Evolutionary conservation across 225 moss, liverwort and hornwort species (phyloP), one percentile per base, ranked within the genome.

Genomic region (Lunularia cruciata): DNA sequence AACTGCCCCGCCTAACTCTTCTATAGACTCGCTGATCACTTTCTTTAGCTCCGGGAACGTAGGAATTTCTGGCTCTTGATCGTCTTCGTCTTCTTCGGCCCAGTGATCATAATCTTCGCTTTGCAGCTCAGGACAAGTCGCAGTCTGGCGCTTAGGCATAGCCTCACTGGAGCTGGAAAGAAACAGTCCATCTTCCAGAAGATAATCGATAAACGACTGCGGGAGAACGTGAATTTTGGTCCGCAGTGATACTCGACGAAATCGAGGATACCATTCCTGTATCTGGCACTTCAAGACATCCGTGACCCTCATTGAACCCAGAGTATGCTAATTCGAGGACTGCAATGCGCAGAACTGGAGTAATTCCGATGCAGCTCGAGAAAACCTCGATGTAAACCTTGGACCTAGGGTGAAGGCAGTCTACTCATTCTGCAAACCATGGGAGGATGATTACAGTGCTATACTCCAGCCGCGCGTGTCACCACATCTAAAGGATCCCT

Each of bases 201-300:
- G 86, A 73, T 83, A 93, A 39, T 79, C 81, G 49, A 98, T 85
- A 25, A 89, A 98, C 2, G 78, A 78, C 76, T 88, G 86, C n/a
- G 93, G 93, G 9, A 98, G 70, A 52, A 54, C 69, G 69, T 87
- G 85, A 8, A 93, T 74, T 19, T 57, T 72, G 11, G 93, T 93
- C 57, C 82, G 78, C 3, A 91, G 67, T 3, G 93, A 88, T 0
- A 60, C 75, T 2, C 73, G 69, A 34, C 93, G 87, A 46, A 98
- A 93, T 70, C 68, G 84, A 46, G 89, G 88, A 52, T 93, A 98
- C 98, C 98, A 98, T 52, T 91, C 91, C 62, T 98, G 89, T 33
- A 98, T 93, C 73, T 91, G 89, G 52, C 91, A 98, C 69, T 81
- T 84, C 30, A 82, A 37, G 1, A 98, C 82, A 9, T 98, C 95